Percentiles rank a stretch among this genome's conserved stretches.
These are phyloP conservation scores for Myriosclerotinia scirpicola DNA, from an alignment of 2,329 filamentous ascomycete species.

Conservation along the genomic window DNA sequence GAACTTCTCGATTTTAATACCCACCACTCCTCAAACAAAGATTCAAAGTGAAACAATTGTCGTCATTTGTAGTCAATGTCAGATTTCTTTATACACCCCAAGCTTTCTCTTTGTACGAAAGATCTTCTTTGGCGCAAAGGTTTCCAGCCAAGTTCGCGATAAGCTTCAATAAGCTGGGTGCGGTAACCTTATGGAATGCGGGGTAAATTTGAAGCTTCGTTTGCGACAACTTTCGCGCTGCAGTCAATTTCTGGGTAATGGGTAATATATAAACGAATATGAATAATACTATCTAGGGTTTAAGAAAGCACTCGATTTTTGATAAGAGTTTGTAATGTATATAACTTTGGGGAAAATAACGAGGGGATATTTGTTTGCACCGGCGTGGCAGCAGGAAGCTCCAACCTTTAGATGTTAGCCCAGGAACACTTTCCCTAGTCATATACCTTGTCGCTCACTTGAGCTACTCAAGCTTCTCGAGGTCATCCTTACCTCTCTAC, in stretches of 20 bases:
- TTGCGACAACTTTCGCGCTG: slow-evolving; percentile 1
- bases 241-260: neutral
- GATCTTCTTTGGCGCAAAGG: neutral
- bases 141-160: neutral
- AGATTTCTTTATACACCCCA: neutral
- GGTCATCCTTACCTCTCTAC: neutral
- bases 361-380: neutral
- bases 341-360: neutral
- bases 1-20: neutral
- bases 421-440: neutral
- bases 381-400: neutral
- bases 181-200: slow-evolving; percentile 8
- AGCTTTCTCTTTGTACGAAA: neutral
- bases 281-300: neutral
- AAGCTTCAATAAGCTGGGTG: slow-evolving; percentile 12
- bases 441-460: neutral
- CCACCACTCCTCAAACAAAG: neutral
- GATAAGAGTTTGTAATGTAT: too few relatives aligned
- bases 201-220: slow-evolving; percentile 10
- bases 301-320: neutral
- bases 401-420: neutral
- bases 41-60: neutral
- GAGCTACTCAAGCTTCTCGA: neutral
- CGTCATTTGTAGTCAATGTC: neutral
- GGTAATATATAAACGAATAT: neutral